Conservation (phyloP, 1,284 basidiomycete species). For the Neonothopanus nambi region DNA sequence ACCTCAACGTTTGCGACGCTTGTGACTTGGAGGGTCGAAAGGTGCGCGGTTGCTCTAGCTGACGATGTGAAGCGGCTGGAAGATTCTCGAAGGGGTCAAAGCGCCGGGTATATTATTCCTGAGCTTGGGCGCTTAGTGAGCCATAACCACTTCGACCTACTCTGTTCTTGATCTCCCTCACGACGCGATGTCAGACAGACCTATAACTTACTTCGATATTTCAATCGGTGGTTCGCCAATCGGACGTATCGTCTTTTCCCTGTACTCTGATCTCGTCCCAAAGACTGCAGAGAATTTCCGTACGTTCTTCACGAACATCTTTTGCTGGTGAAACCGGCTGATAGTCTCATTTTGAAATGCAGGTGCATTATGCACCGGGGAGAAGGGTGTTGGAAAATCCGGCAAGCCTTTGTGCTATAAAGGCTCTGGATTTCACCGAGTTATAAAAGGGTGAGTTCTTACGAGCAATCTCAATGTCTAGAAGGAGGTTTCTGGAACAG, state of each 20-base stretch:
- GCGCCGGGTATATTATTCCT: no score
- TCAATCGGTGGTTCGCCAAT: conserved; percentile 68
- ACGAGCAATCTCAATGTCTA: conserved; percentile 15
- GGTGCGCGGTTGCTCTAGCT: no score
- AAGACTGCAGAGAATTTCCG: conserved; percentile 94
- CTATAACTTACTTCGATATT: conserved; percentile 81
- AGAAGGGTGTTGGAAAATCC: conserved; percentile 66
- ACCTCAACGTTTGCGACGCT: no score
- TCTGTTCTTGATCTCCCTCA: neutral
- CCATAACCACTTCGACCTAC: no score
- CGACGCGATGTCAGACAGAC: conserved; percentile 30
- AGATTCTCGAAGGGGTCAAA: no score
- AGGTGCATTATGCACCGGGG: conserved; percentile 88
- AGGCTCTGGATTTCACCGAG: conserved; percentile 86
- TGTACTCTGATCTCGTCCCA: conserved; percentile 80
- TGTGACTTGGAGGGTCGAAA: no score
- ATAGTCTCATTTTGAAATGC: conserved; percentile 6
- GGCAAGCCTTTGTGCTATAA: conserved; percentile 72
- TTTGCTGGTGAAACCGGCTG: neutral
- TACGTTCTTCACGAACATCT: conserved; percentile 32
- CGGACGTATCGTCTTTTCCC: conserved; percentile 74
- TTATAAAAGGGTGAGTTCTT: conserved; percentile 76
- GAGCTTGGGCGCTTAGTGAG: no score
- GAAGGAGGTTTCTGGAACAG: conserved; percentile 12
- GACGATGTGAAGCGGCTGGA: no score